phyloP scores from a whole-genome alignment of 1,139 yeast genomes.

The Nakaseomyces uthaithaninus region DNA sequence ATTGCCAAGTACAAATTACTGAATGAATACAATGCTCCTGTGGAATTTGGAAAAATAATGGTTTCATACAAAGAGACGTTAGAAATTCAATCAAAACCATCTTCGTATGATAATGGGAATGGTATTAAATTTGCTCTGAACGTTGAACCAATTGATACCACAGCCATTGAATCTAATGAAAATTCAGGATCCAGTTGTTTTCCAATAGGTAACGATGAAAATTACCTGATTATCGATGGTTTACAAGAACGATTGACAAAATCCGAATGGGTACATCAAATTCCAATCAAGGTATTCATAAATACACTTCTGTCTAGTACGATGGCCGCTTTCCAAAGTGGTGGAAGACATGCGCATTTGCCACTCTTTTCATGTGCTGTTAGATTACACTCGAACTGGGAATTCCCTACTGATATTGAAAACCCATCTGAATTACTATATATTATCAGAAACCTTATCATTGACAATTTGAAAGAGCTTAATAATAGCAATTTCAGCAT shows the following conservation, averaged over 20 bases:
- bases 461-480: slow-evolving; percentile 11
- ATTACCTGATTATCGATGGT: slow-evolving; percentile 30
- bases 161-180: slow-evolving; percentile 30
- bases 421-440: slow-evolving; percentile 21
- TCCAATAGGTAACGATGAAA: slow-evolving; percentile 35
- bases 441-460: slow-evolving; percentile 19
- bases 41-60: slow-evolving; percentile 70
- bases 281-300: slow-evolving; percentile 42
- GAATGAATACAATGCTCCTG: slow-evolving; percentile 73
- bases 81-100: slow-evolving; percentile 18
- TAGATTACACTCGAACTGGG: slow-evolving; percentile 25
- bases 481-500: slow-evolving; percentile 38
- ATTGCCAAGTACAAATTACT: slow-evolving; percentile 72
- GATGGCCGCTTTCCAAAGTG: slow-evolving; percentile 67
- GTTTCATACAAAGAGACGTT: slow-evolving; percentile 84
- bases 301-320: slow-evolving; percentile 51
- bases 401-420: slow-evolving; percentile 23
- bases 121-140: slow-evolving; percentile 40
- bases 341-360: slow-evolving; percentile 51
- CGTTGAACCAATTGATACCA: slow-evolving; percentile 33
- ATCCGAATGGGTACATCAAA: slow-evolving; percentile 43
- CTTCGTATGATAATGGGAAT: slow-evolving; percentile 21
- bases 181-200: slow-evolving; percentile 34
- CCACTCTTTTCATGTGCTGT: slow-evolving; percentile 29
- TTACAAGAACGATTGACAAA: slow-evolving; percentile 5